Percentiles rank a stretch among this genome's conserved stretches.
phyloP scores from a whole-genome alignment of 495 filamentous ascomycete species.

The Pyrenula massariospora region DNA sequence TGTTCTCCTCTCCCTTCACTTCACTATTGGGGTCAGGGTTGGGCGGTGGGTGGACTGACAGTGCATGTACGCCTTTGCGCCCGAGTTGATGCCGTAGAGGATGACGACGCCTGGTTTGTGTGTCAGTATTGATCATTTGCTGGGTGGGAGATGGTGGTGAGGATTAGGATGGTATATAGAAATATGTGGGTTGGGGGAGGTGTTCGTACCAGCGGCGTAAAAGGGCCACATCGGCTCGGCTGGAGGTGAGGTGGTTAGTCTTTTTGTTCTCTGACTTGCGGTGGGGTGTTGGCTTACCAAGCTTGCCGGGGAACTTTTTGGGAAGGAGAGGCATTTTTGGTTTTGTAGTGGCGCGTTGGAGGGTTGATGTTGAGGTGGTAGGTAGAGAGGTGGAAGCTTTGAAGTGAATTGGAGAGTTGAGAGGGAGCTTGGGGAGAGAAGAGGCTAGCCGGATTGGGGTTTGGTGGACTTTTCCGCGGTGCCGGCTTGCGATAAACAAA shows the following conservation, averaged over 20 bases:
- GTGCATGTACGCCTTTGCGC: slow-evolving; percentile 54
- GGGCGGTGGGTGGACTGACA: slow-evolving; percentile 43
- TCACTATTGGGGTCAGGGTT: too few relatives aligned
- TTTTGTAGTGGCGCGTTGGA: slow-evolving; percentile 5
- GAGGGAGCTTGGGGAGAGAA: background rate
- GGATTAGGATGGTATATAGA: too few relatives aligned
- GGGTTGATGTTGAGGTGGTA: slow-evolving; percentile 16
- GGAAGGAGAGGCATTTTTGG: slow-evolving; percentile 61
- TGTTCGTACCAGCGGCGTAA: slow-evolving; percentile 77
- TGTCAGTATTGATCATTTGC: too few relatives aligned
- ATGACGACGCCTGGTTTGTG: slow-evolving; percentile 60
- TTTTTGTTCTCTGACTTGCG: slow-evolving; percentile 1
- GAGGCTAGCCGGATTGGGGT: background rate
- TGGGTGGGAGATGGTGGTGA: too few relatives aligned
- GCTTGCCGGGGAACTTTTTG: slow-evolving; percentile 83
- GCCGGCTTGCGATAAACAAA: background rate
- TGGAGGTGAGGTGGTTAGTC: slow-evolving; percentile 31
- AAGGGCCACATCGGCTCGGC: slow-evolving; percentile 84
- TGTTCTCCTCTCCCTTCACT: background rate
- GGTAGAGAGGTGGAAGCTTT: slow-evolving; percentile 15
- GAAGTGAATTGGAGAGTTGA: slow-evolving; percentile 8
- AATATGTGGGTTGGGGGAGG: background rate
- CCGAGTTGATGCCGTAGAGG: slow-evolving; percentile 76
- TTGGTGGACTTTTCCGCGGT: background rate
- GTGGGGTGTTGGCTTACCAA: slow-evolving; percentile 60